Percentiles rank a stretch among this genome's conserved stretches.
These are phyloP conservation scores for Saccharomyces pastorianus DNA, from an alignment of 1,139 yeast genomes.

Conservation along the genomic window DNA sequence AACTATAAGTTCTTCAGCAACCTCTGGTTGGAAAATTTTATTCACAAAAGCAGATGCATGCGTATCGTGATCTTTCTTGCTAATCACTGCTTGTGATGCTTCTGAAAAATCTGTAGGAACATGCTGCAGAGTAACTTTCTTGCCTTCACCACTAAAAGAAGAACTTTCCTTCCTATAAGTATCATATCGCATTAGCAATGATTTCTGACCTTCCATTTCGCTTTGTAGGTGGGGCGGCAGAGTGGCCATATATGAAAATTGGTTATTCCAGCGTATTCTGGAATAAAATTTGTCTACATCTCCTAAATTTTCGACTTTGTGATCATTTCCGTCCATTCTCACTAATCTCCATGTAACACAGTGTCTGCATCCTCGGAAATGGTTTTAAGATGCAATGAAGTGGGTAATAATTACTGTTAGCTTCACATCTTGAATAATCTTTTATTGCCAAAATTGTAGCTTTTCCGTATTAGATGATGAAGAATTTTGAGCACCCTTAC, in stretches of 20 bases:
- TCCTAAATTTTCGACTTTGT: conserved; percentile 6
- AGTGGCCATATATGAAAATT: conserved; percentile 19
- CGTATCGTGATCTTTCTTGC: conserved; percentile 11
- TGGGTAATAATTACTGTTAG: neutral
- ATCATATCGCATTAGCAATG: neutral
- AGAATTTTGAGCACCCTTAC: neutral
- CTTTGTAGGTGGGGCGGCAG: conserved; percentile 23
- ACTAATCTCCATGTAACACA: neutral
- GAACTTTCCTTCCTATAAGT: neutral
- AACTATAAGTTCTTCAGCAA: conserved; percentile 13
- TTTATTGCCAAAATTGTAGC: neutral
- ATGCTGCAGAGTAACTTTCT: neutral
- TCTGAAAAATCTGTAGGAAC: neutral
- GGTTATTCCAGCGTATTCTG: conserved; percentile 25
- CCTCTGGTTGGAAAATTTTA: conserved; percentile 3
- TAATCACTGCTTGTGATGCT: neutral
- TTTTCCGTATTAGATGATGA: neutral
- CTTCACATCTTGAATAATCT: neutral
- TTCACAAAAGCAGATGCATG: conserved; percentile 5
- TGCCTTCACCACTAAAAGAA: neutral
- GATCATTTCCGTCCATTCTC: conserved; percentile 4
- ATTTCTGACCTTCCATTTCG: neutral
- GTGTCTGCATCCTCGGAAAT: neutral
- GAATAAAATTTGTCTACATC: conserved; percentile 21
- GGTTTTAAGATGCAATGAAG: neutral